Evolutionary conservation across 495 filamentous ascomycete species (phyloP), one percentile per base, ranked within the genome.

Genomic region (Acidomyces sp.): DNA sequence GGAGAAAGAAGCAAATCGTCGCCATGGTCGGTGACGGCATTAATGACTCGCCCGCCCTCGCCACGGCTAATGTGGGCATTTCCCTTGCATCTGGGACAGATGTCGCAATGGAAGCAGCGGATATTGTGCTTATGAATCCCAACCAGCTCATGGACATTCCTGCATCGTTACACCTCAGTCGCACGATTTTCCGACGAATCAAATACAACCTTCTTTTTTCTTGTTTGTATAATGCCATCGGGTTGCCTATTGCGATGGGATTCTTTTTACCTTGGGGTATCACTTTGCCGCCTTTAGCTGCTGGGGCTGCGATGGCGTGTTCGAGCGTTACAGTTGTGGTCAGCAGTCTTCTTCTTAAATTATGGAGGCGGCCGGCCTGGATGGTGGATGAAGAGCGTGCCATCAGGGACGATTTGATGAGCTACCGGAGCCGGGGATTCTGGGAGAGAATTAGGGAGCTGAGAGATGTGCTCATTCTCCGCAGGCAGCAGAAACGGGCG

Each of bases 1-100:
- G n/a, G n/a, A n/a, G n/a, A n/a, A n/a, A n/a, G n/a, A 85, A 85
- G 44, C 70, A 80, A 31, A 66, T 78, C 37, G 82, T 99, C 17
- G 90, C 85, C 49, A 96, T 99, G 90, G 90, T 96, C 17, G 90
- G 90, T 37, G 90, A 99, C 56, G 90, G 90, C 26, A 95, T 99
- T 70, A 99, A 99, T 59, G 90, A 99, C 66, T 95, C 88, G 0
- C 90, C 90, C 0, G 90, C 90, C 1, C 72, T 99, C 2, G 90
- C 88, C 12, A 93, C 85, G 1, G 86, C 90, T 21, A 74, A 86
- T 44, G 77, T 96, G 30, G 90, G 90, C 43, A 93, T 99, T 52
- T 85, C 87, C 13, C 80, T 99, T 56, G 72, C 82, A 13, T 83
- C 78, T 0, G 90, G 90, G 40, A 96, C 90, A 0, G 90, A 99